Percentiles rank a stretch among this genome's conserved stretches.
phyloP scores from a whole-genome alignment of 2,329 filamentous ascomycete genomes.

The Beauveria scarabaeidicola region DNA sequence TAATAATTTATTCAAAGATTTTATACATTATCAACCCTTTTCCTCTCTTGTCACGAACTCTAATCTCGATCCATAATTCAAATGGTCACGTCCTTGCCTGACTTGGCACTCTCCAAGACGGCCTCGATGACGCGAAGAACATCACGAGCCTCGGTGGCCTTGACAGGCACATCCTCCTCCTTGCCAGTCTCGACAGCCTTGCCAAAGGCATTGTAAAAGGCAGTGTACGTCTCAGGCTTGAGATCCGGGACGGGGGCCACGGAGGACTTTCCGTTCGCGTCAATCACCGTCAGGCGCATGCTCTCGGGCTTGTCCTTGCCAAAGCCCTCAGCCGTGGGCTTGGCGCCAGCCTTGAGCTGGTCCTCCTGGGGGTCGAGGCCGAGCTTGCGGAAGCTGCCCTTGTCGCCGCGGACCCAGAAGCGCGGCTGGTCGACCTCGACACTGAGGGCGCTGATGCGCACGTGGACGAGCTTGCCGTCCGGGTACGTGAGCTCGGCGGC shows the following conservation, averaged over 20 bases:
- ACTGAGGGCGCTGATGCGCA: constrained; percentile 61
- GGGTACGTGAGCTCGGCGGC: constrained; percentile 60
- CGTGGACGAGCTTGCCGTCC: constrained; percentile 55
- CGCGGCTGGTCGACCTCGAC: constrained; percentile 61
- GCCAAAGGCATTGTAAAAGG: constrained; percentile 53
- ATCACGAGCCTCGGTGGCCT: constrained; percentile 42
- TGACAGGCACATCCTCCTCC: constrained; percentile 44
- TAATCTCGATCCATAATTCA: not conserved
- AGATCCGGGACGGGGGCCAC: constrained; percentile 48
- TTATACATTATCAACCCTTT: too few relatives aligned
- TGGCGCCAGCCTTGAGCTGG: constrained; percentile 57
- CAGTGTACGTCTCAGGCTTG: constrained; percentile 57
- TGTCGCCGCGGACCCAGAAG: constrained; percentile 69
- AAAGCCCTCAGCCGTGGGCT: constrained; percentile 53
- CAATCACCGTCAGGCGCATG: constrained; percentile 50
- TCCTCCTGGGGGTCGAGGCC: constrained; percentile 68
- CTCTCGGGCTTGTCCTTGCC: constrained; percentile 54
- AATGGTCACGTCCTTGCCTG: constrained; percentile 35
- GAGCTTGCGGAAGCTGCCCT: constrained; percentile 66
- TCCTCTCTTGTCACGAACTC: too few relatives aligned
- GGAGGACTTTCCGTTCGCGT: constrained; percentile 40
- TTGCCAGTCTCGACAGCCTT: constrained; percentile 38
- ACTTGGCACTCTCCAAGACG: constrained; percentile 40
- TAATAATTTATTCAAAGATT: too few relatives aligned
- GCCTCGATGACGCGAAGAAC: constrained; percentile 47